Base-by-base conservation (phyloP, 257 asterid genomes). In the Solanum lycopersicoides region DNA sequence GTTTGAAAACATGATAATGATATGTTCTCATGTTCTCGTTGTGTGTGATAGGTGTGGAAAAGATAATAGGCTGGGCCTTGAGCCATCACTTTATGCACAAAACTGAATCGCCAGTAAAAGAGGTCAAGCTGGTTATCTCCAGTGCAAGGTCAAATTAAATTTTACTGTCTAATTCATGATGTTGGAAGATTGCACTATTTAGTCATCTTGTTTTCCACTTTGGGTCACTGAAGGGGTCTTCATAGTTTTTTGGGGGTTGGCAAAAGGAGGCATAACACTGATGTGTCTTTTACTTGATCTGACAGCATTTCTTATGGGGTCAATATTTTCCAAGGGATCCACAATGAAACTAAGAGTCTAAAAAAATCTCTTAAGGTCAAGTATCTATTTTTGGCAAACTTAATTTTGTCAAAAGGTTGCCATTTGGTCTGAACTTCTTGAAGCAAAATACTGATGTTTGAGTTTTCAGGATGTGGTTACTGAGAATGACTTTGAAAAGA, bases 401-500 rank as follows among this genome's bases (percentile, higher is more conserved):
- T 35, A 14, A 20, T 66, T 41, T 76, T 25, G 42, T 13, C 34
- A 45, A 5, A 44, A 72, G 84, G 30, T 28, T 47, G 42, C 56
- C 45, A 82, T 84, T 60, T 86, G 88, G 47, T 73, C 41, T 86
- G 76, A n/a, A 56, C 18, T 39, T 86, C 68, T 85, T 89, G 84
- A 42, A 71, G 83, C 84, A 21, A 21, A 50, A 32, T 77, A 73
- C 63, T 34, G 60, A 45, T 86, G 47, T 63, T 72, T 32, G 66
- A 72, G 82, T 90, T 90, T 90, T 88, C 87, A 96, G 98, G 98
- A 96, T 83, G 98, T 96, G 86, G 96, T 91, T 86, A 95, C 98
- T 32, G 98, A 96, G 89, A 96, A 95, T 68, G 99, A 94, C 86
- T 95, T 95, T 87, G 98, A 96, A 94, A 96, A 94, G 87, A 93